Base-by-base conservation (phyloP, 495 filamentous ascomycete genomes). In the Thermochaetoides thermophila region DNA sequence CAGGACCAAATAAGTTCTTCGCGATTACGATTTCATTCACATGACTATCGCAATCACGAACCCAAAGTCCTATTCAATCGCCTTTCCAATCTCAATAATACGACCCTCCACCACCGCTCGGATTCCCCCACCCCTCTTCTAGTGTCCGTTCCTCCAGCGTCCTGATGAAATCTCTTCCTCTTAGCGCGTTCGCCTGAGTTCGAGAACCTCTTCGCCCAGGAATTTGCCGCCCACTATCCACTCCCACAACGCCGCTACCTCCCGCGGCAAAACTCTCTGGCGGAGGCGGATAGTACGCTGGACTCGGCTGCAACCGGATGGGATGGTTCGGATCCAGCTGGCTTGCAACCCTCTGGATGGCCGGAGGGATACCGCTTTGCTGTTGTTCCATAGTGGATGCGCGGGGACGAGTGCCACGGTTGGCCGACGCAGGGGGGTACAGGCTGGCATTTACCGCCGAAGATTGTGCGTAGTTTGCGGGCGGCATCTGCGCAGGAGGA, bases 231-330 rank as follows among this genome's bases (percentile, higher is more conserved):
- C 21, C 21, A 6, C 6, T n/a, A n/a, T n/a, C n/a, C n/a, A n/a
- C n/a, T n/a, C n/a, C n/a, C n/a, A n/a, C n/a, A n/a, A n/a, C n/a
- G 21, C 21, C 6, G 21, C 21, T 24, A 11, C 43, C 74, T 78
- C 41, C 81, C 75, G 8, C 55, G 3, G 44, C 70, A 27, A 79
- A 69, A 6, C 84, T 86, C 40, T 94, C 89, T 2, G 82, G 72
- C n/a, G 86, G 86, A 7, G 89, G 89, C 11, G 89, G 91, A 44
- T 95, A 96, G 55, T 99, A 99, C 6, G 91, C 91, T 2, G 91
- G 91, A 38, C 84, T 94, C 5, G 91, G 91, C 50, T 99, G 91
- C 24, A 94, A 55, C 27, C 91, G 69, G 48, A 99, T 96, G 0
- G 91, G 91, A 21, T 85, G 82, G 37, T 73, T 95, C 4, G 91